These are phyloP conservation scores for Ogataea pini DNA, from an alignment of 805 yeast genomes.

Conservation along the genomic window DNA sequence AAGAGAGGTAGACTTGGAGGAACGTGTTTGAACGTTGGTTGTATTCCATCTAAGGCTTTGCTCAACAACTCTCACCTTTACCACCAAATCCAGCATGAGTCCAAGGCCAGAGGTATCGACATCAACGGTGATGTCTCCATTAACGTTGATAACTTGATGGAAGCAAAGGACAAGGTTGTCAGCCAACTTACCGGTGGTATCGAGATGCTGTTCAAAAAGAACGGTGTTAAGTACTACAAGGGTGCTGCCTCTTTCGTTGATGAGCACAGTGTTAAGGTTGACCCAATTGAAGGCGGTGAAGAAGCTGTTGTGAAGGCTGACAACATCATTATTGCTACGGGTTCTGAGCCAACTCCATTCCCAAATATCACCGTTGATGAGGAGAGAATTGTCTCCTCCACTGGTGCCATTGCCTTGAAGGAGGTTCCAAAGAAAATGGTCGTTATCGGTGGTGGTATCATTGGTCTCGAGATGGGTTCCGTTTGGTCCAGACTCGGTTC, in stretches of 20 bases:
- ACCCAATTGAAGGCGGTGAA: slow-evolving; percentile 83
- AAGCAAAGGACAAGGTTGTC: slow-evolving; percentile 90
- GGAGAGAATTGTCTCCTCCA: slow-evolving; percentile 93
- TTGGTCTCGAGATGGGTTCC: slow-evolving; percentile 99
- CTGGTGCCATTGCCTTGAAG: slow-evolving; percentile 82
- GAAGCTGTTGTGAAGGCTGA: slow-evolving; percentile 74
- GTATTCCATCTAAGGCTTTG: slow-evolving; percentile 96
- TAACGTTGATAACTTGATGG: slow-evolving; percentile 78
- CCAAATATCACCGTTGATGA: slow-evolving; percentile 97
- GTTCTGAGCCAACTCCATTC: slow-evolving; percentile 98
- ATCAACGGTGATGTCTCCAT: slow-evolving; percentile 67
- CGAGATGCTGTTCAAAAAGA: slow-evolving; percentile 92
- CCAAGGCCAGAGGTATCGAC: slow-evolving; percentile 87
- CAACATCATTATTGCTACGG: slow-evolving; percentile 94
- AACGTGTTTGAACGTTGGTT: slow-evolving; percentile 97
- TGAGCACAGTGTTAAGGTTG: slow-evolving; percentile 75
- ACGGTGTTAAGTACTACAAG: slow-evolving; percentile 91
- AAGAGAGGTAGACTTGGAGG: slow-evolving; percentile 97
- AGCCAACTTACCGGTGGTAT: slow-evolving; percentile 89
- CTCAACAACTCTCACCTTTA: slow-evolving; percentile 91
- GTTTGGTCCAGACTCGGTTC: slow-evolving; percentile 95
- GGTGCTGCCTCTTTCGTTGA: slow-evolving; percentile 88
- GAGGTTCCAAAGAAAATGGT: slow-evolving; percentile 92
- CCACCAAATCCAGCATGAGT: slow-evolving; percentile 85
- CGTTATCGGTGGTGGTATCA: slow-evolving; percentile 98